phyloP scores from a whole-genome alignment of 2,329 filamentous ascomycete species.

The Pseudogymnoascus sp. region DNA sequence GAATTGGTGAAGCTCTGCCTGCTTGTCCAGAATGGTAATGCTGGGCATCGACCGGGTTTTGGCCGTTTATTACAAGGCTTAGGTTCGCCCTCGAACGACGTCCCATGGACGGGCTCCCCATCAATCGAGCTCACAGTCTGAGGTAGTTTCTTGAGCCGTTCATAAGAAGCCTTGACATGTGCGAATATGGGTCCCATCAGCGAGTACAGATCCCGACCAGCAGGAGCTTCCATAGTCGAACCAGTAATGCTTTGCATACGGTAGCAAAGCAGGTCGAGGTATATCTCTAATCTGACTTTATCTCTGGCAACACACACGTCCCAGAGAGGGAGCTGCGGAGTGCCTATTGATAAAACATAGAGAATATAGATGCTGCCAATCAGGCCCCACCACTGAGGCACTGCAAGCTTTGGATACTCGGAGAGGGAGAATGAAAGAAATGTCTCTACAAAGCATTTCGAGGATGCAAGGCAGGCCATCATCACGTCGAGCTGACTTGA shows the following conservation, averaged over 20 bases:
- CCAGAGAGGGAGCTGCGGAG: neutral
- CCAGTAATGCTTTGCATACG: slow-evolving; percentile 1
- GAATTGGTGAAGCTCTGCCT: neutral
- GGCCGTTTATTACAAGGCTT: neutral
- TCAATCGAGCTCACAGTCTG: neutral
- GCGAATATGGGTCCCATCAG: neutral
- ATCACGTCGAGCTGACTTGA: neutral
- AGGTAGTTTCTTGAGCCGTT: neutral
- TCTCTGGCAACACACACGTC: neutral
- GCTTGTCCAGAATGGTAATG: neutral
- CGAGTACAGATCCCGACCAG: neutral
- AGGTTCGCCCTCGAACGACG: neutral
- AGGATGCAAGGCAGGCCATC: neutral
- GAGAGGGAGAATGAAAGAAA: slow-evolving; percentile 2
- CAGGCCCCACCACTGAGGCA: neutral
- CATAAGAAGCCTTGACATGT: neutral
- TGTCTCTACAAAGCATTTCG: neutral
- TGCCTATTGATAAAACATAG: neutral
- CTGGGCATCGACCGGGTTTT: neutral
- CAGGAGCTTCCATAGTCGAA: neutral
- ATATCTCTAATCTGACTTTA: neutral
- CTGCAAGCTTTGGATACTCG: neutral
- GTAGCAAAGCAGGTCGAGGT: neutral
- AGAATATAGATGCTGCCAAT: neutral
- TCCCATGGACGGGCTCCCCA: neutral